Conservation (phyloP, 2,329 filamentous ascomycete genomes). For the Claviceps pazoutovae region DNA sequence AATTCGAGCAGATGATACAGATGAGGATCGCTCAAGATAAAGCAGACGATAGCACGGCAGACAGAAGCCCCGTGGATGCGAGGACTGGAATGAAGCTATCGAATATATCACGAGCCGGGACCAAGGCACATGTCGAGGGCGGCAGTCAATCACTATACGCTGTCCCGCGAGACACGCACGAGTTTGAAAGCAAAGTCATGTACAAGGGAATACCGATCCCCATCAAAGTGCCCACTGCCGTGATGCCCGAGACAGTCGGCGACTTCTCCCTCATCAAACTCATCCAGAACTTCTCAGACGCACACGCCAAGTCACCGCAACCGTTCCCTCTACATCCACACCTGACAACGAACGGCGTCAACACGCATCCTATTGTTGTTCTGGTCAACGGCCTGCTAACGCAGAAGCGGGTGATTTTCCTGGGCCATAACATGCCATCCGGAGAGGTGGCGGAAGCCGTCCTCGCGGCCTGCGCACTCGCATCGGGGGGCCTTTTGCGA, state of each 20-base stretch:
- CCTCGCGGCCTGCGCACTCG: conserved; percentile 85
- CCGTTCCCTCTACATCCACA: conserved; percentile 81
- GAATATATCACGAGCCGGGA: conserved; percentile 45
- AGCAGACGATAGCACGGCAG: conserved; percentile 27
- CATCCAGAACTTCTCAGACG: conserved; percentile 81
- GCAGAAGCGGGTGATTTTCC: conserved; percentile 90
- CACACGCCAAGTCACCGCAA: conserved; percentile 70
- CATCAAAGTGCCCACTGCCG: conserved; percentile 86
- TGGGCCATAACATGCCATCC: conserved; percentile 89
- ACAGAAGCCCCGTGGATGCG: conserved; percentile 27
- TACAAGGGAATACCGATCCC: conserved; percentile 96
- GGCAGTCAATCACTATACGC: conserved; percentile 46
- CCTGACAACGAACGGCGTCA: conserved; percentile 78
- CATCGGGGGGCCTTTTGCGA: conserved; percentile 78
- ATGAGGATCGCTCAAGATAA: conserved; percentile 59
- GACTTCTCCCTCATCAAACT: conserved; percentile 97
- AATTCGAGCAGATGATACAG: conserved; percentile 89
- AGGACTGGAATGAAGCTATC: conserved; percentile 31
- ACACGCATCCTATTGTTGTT: conserved; percentile 88
- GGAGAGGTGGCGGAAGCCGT: conserved; percentile 97
- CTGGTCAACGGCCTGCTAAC: conserved; percentile 89
- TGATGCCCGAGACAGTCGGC: conserved; percentile 89
- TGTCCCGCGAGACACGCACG: conserved; percentile 86
- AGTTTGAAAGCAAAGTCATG: conserved; percentile 88
- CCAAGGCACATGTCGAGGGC: conserved; percentile 48